A percentile compares a stretch with the other conserved stretches of the same genome.
Conservation (phyloP, 2,329 filamentous ascomycete species). For the Aspergillus quadricinctus region DNA sequence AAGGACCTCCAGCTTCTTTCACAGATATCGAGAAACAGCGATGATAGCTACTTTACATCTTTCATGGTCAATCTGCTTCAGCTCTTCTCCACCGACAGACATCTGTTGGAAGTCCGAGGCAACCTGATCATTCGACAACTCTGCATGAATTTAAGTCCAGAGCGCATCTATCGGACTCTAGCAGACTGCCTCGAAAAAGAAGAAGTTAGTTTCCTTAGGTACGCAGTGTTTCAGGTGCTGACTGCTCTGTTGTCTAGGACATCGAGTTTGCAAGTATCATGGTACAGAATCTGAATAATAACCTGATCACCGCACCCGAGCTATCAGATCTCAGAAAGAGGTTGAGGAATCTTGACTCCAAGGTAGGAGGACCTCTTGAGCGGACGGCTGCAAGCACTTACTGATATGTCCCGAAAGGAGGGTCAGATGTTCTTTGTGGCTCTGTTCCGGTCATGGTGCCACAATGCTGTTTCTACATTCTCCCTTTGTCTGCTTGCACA, state of each 20-base stretch:
- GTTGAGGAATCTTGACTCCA: constrained; percentile 83
- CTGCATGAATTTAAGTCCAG: constrained; percentile 86
- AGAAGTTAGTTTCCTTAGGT: constrained; percentile 48
- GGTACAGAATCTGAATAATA: constrained; percentile 99
- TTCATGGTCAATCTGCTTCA: constrained; percentile 98
- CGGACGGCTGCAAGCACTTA: background rate
- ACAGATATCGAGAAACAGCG: constrained; percentile 93
- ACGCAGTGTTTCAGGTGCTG: constrained; percentile 3
- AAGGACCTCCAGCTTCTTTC: constrained; percentile 90
- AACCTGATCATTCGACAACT: constrained; percentile 96
- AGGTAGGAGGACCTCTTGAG: constrained; percentile 45
- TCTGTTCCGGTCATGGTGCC: constrained; percentile 94
- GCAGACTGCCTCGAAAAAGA: constrained; percentile 97
- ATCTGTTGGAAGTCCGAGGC: constrained; percentile 83
- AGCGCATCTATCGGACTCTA: constrained; percentile 90
- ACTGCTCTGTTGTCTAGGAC: constrained; percentile 48
- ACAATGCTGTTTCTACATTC: constrained; percentile 96
- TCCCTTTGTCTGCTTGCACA: constrained; percentile 92
- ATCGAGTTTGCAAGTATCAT: constrained; percentile 99
- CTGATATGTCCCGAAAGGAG: constrained; percentile 53
- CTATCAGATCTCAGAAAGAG: constrained; percentile 85
- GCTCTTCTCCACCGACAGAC: constrained; percentile 89
- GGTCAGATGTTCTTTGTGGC: constrained; percentile 94
- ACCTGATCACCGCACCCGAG: constrained; percentile 94
- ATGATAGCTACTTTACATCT: constrained; percentile 94